These are phyloP conservation scores for Alisma plantagoaquatica DNA, from an alignment of 106 monocot species.

Conservation along the genomic window DNA sequence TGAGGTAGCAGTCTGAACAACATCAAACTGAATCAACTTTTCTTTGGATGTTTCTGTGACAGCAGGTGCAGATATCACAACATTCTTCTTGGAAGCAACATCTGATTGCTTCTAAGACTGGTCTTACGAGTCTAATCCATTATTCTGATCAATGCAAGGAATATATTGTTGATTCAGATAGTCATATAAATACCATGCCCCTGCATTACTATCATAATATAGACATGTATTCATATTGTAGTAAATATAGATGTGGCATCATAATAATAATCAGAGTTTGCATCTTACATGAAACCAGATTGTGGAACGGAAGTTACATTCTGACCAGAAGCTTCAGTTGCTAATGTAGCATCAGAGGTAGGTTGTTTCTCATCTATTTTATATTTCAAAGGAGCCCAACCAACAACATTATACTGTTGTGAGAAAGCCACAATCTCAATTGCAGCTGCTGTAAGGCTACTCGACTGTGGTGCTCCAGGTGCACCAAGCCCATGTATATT, in stretches of 20 bases:
- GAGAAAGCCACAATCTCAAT: slow-evolving; percentile 97
- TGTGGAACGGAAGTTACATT: slow-evolving; percentile 42
- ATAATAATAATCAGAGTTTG: slow-evolving; percentile 96
- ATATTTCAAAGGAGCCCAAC: slow-evolving; percentile 97
- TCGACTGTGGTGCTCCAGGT: slow-evolving; percentile 54
- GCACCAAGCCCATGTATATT: slow-evolving; percentile 81
- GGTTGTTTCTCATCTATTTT: slow-evolving; percentile 70
- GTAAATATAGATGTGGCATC: slow-evolving; percentile 98
- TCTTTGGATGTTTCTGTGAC: slow-evolving; percentile 56
- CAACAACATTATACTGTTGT: slow-evolving; percentile 94
- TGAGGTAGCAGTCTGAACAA: slow-evolving; percentile 78
- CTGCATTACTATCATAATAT: slow-evolving; percentile 93
- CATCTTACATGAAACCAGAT: slow-evolving; percentile 99
- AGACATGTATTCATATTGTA: too few species aligned
- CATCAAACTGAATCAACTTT: slow-evolving; percentile 62
- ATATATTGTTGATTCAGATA: slow-evolving; percentile 84
- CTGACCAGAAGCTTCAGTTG: slow-evolving; percentile 25
- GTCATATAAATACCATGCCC: slow-evolving; percentile 92
- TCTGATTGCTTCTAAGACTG: slow-evolving; percentile 50
- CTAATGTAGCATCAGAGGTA: slow-evolving; percentile 22
- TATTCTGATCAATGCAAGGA: slow-evolving; percentile 68
- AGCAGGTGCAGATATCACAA: slow-evolving; percentile 93
- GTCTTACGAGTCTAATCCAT: slow-evolving; percentile 29
- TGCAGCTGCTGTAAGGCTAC: slow-evolving; percentile 93
- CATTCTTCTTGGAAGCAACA: slow-evolving; percentile 44